These are phyloP conservation scores for Phytophthora hibernalis DNA, from an alignment of 352 stramenopile genomes.

Conservation along the genomic window DNA sequence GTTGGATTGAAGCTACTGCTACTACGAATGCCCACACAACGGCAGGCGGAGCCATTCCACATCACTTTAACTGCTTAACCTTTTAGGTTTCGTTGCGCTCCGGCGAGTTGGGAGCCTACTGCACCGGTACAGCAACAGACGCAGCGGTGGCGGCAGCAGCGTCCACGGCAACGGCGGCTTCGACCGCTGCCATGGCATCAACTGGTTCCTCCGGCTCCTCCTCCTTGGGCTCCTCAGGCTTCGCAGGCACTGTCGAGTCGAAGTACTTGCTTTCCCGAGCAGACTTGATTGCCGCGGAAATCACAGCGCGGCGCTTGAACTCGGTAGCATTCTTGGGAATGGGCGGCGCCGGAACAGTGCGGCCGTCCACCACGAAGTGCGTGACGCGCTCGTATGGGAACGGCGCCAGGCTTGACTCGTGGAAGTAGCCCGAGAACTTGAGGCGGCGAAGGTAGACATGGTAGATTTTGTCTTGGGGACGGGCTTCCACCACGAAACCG, in stretches of 20 bases:
- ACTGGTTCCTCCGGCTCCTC: slow-evolving; percentile 20
- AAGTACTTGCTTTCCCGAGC: slow-evolving; percentile 49
- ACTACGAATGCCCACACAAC: slow-evolving; percentile 20
- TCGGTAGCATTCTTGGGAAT: slow-evolving; percentile 74
- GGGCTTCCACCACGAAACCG: slow-evolving; percentile 71
- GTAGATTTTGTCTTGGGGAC: slow-evolving; percentile 77
- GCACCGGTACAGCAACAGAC: slow-evolving; percentile 26
- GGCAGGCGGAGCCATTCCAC: slow-evolving; percentile 11
- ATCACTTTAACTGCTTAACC: slow-evolving; percentile 21
- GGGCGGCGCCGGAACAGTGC: slow-evolving; percentile 66
- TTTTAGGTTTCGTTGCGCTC: slow-evolving; percentile 1
- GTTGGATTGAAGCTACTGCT: slow-evolving; percentile 33
- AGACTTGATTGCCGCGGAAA: slow-evolving; percentile 73
- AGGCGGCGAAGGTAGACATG: slow-evolving; percentile 80
- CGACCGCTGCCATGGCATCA: slow-evolving; percentile 30
- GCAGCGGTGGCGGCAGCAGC: slow-evolving; percentile 21
- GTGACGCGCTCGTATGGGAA: slow-evolving; percentile 90
- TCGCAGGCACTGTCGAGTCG: slow-evolving; percentile 13
- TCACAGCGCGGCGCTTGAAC: slow-evolving; percentile 74
- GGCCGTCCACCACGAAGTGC: slow-evolving; percentile 85
- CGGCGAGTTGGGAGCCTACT: slow-evolving; percentile 28
- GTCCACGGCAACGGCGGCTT: slow-evolving; percentile 32
- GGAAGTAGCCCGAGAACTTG: slow-evolving; percentile 74
- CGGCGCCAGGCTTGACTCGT: slow-evolving; percentile 62
- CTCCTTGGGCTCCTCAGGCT: slow-evolving; percentile 25